Base-by-base conservation (phyloP, 2,329 filamentous ascomycete species). In the Xylariaceae sp. region DNA sequence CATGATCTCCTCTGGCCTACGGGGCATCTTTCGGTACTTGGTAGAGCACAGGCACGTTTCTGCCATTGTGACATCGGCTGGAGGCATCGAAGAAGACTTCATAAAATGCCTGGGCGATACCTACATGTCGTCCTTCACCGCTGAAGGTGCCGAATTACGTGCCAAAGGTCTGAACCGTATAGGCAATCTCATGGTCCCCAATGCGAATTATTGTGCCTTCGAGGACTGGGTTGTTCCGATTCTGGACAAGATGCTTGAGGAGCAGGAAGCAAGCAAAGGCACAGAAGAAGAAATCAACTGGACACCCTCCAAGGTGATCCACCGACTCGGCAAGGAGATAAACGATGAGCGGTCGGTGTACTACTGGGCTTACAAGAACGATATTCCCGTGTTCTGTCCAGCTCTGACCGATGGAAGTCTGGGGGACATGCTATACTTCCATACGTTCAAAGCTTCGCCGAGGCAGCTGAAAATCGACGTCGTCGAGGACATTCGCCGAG, bases 371-470 rank as follows among this genome's bases (percentile, higher is more conserved):
- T 93, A 83, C 65, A 92, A 89, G 64, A 96, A 98, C 63, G 70
- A 92, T 57, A 96, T 98, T 37, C 92, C 92, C 1, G 83, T 98
- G 12, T 98, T 98, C 67, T 96, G 90, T 55, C 92, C 92, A 0
- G 92, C 92, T 5, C 67, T 98, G 49, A 98, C 92, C 0, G 92
- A 98, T 53, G 92, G 92, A 13, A 94, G 86, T 49, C 64, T 98
- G 14, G 92, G 92, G 5, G 92, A 98, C 59, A 98, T 98, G 92
- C 70, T 98, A 25, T 96, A 95, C 63, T 96, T 98, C 59, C 90
- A 98, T 64, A 94, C 89, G 1, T 98, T 88, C 74, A 92, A 90
- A 58, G 64, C 85, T 0, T 89, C 85, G 2, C 90, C 90, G 3
- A 65, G 68, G 40, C 83, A 90, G 58, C 70, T 98, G 26, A 77